These are phyloP conservation scores for Ceratorhiza oryzae-sativae DNA, from an alignment of 1,284 basidiomycete genomes.

Conservation along the genomic window DNA sequence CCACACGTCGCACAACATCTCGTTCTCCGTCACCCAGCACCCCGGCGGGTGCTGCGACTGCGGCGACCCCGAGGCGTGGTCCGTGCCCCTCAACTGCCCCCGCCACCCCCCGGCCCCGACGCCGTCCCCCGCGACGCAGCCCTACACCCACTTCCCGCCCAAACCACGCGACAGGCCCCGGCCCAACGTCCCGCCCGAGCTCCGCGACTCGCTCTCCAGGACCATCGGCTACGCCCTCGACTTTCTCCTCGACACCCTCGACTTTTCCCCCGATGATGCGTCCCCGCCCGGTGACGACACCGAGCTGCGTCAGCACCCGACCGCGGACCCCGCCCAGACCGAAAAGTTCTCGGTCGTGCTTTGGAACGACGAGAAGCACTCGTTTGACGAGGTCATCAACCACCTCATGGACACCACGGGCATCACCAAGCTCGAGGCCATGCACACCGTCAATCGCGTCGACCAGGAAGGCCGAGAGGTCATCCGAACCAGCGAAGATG, in stretches of 20 bases:
- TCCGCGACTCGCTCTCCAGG: conserved; percentile 73
- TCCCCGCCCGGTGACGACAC: conserved; percentile 70
- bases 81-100: conserved; percentile 68
- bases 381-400: conserved; percentile 86
- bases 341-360: conserved; percentile 86
- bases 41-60: conserved; percentile 93
- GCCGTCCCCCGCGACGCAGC: conserved; percentile 46
- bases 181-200: conserved; percentile 55
- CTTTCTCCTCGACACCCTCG: conserved; percentile 85
- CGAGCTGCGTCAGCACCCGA: conserved; percentile 73
- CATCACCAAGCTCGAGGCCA: conserved; percentile 67
- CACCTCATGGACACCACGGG: conserved; percentile 75
- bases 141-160: conserved; percentile 46
- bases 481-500: conserved; percentile 77
- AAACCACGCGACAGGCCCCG: conserved; percentile 37
- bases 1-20: conserved; percentile 86
- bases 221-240: conserved; percentile 82
- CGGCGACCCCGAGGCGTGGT: conserved; percentile 88
- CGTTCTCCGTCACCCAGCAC: conserved; percentile 89
- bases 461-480: conserved; percentile 84
- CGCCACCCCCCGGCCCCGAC: conserved; percentile 62
- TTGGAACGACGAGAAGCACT: conserved; percentile 99
- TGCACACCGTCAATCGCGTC: conserved; percentile 69
- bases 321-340: conserved; percentile 74
- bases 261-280: conserved; percentile 83